These are phyloP conservation scores for Coniochaeta prunicola DNA, from an alignment of 2,329 filamentous ascomycete species.

Conservation along the genomic window DNA sequence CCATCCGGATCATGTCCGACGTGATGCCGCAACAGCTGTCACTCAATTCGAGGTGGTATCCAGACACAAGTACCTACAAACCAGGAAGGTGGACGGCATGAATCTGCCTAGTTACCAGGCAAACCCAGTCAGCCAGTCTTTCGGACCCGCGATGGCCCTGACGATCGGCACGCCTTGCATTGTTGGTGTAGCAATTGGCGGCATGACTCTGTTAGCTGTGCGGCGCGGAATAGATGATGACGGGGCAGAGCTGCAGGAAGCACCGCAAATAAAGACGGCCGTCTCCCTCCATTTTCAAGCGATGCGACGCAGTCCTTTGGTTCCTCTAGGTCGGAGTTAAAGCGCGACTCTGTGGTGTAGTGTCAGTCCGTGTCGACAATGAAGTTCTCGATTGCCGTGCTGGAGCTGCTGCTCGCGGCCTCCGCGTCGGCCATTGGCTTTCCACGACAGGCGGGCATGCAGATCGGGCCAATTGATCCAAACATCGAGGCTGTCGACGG, in stretches of 20 bases:
- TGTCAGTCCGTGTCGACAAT: neutral
- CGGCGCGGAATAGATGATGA: neutral
- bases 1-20: neutral
- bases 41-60: neutral
- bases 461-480: conserved; percentile 3
- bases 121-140: neutral
- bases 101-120: neutral
- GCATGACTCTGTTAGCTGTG: neutral
- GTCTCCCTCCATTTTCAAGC: neutral
- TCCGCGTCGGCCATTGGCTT: neutral
- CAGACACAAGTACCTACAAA: neutral
- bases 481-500: neutral
- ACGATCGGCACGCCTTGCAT: neutral
- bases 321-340: neutral
- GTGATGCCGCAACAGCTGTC: neutral
- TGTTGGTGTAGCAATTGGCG: neutral
- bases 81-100: conserved; percentile 1
- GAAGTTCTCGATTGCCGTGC: neutral
- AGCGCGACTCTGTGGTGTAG: neutral
- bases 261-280: neutral
- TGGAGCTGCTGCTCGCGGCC: neutral
- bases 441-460: conserved; percentile 1
- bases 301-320: neutral
- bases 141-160: neutral
- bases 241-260: neutral